phyloP scores from a whole-genome alignment of 805 yeast species.

The Starmerella bombi region DNA sequence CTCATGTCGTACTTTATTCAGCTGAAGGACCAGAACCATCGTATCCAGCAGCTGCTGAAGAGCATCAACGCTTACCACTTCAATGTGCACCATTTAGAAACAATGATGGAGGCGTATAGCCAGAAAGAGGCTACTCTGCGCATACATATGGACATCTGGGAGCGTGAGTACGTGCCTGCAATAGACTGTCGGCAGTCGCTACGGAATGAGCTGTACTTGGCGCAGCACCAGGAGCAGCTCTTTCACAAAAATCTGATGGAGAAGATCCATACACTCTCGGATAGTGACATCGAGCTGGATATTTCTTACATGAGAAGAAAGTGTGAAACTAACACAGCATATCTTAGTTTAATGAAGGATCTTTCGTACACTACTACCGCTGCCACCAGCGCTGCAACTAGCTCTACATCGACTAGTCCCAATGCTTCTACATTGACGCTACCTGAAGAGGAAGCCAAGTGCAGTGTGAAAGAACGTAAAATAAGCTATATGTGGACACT shows the following conservation, averaged over 20 bases:
- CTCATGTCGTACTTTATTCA: constrained; percentile 1
- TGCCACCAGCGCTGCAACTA: too few relatives aligned
- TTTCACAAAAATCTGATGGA: not conserved
- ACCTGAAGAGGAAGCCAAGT: too few relatives aligned
- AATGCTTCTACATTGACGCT: too few relatives aligned
- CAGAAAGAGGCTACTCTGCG: not conserved
- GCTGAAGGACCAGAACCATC: constrained; percentile 6
- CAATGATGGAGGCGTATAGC: constrained; percentile 4
- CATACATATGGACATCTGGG: constrained; percentile 4
- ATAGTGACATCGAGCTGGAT: too few relatives aligned
- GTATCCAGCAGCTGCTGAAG: constrained; percentile 7
- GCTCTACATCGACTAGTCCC: too few relatives aligned
- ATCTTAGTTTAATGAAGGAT: too few relatives aligned
- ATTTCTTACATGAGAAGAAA: too few relatives aligned
- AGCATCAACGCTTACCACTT: constrained; percentile 6
- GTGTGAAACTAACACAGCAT: too few relatives aligned
- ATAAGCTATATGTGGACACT: too few relatives aligned
- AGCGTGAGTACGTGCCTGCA: constrained; percentile 12
- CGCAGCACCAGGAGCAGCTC: not conserved
- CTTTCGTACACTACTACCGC: too few relatives aligned
- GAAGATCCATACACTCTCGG: too few relatives aligned
- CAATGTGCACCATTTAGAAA: constrained; percentile 7
- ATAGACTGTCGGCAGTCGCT: constrained; percentile 6
- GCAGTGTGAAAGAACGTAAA: too few relatives aligned
- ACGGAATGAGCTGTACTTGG: constrained; percentile 8